Percentiles rank a stretch among this genome's conserved stretches.
Evolutionary conservation across 176 grass and related monocot genomes (phyloP).

Genomic region (Urochloa ruziziensis): DNA sequence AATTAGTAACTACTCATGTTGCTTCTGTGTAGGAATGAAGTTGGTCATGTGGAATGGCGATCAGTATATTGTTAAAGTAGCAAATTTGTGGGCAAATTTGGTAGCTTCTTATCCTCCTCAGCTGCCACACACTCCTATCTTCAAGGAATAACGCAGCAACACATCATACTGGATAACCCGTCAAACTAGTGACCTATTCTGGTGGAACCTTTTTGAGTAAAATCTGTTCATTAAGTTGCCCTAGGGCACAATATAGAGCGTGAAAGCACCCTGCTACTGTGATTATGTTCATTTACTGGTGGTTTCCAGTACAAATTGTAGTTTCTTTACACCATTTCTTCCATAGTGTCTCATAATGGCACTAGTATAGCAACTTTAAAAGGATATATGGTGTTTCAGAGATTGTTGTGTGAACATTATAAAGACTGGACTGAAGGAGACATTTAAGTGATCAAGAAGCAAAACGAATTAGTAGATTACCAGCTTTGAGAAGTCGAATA

Average conservation of each 20-base stretch:
- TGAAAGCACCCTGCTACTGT: background rate
- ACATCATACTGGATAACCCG: background rate
- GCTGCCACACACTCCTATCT: background rate
- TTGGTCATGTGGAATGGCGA: constrained; percentile 47
- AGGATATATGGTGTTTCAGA: background rate
- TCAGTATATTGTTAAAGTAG: constrained; percentile 53
- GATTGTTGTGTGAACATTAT: background rate
- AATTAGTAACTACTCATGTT: constrained; percentile 23
- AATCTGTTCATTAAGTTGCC: background rate
- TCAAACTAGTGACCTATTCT: constrained; percentile 7
- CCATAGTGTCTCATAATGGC: background rate
- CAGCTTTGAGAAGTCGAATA: background rate
- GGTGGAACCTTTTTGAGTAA: background rate
- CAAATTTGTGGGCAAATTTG: constrained; percentile 64
- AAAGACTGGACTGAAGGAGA: background rate
- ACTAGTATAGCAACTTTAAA: background rate
- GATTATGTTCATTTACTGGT: no score
- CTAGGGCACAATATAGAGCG: background rate
- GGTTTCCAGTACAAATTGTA: constrained; percentile 34
- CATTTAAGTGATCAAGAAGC: background rate
- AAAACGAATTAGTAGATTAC: background rate
- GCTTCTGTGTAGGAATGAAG: constrained; percentile 40
- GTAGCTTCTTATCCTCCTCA: constrained; percentile 44
- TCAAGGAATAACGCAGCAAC: background rate
- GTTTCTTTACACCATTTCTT: background rate